Conservation (phyloP, 805 yeast species). For the Metschnikowia cerradonensis region DNA sequence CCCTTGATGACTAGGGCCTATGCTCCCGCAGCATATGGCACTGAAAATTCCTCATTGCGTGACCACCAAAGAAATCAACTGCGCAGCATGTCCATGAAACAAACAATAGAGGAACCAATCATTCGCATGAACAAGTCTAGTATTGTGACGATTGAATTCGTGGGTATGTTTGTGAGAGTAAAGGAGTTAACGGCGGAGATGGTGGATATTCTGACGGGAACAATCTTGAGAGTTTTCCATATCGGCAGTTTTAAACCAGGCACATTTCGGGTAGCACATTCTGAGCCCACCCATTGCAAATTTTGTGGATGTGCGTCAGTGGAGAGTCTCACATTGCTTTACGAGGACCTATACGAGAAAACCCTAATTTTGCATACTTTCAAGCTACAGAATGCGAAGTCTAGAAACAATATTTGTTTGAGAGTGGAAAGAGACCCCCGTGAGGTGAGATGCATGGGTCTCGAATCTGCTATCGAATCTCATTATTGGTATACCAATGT, state of each 20-base stretch:
- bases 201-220: conserved; percentile 77
- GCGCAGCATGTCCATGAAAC: neutral
- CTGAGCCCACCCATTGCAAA: conserved; percentile 82
- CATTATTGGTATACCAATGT: conserved; percentile 62
- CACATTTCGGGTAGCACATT: conserved; percentile 67
- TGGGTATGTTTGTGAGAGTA: conserved; percentile 69
- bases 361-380: conserved; percentile 70
- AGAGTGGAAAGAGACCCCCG: conserved; percentile 91
- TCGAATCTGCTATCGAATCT: conserved; percentile 67
- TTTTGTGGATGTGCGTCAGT: conserved; percentile 89
- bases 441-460: conserved; percentile 85
- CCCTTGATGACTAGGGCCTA: conserved; percentile 16
- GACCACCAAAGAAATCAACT: neutral
- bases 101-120: neutral
- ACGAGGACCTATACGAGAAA: conserved; percentile 55
- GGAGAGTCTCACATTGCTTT: conserved; percentile 65
- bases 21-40: neutral
- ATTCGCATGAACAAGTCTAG: conserved; percentile 29
- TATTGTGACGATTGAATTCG: conserved; percentile 59
- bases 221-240: conserved; percentile 54
- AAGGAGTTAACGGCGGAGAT: conserved; percentile 55
- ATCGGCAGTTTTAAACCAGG: conserved; percentile 61
- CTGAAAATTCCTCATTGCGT: neutral
- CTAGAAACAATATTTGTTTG: conserved; percentile 75
- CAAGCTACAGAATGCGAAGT: conserved; percentile 59